Conservation (phyloP, 2,329 filamentous ascomycete genomes). For the Septoria petroselini region DNA sequence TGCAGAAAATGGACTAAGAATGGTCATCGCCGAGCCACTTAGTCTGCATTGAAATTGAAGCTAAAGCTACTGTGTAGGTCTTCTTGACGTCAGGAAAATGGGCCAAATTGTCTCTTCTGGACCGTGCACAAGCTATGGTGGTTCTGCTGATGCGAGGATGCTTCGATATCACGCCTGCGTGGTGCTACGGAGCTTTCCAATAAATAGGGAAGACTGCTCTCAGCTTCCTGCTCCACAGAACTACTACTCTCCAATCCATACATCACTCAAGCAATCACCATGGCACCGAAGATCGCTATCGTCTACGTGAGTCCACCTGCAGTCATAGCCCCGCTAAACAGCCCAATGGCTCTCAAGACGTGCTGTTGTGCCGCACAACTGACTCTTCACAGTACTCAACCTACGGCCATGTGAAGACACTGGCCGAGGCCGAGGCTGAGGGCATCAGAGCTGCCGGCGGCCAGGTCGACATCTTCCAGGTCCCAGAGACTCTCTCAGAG, state of each 20-base stretch:
- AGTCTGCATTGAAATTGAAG: conserved; percentile 6
- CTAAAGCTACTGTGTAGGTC: neutral
- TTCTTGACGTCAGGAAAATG: neutral
- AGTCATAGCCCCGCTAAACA: neutral
- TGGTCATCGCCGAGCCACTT: conserved; percentile 5
- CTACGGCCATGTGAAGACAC: conserved; percentile 68
- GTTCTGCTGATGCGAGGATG: conserved; percentile 10
- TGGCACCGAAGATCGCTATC: conserved; percentile 91
- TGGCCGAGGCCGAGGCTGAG: conserved; percentile 86
- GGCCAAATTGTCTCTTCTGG: neutral
- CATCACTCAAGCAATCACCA: conserved; percentile 43
- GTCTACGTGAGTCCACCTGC: conserved; percentile 65
- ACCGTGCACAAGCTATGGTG: no score
- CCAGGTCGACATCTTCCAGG: conserved; percentile 76
- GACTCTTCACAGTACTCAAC: conserved; percentile 22
- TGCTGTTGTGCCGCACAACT: neutral
- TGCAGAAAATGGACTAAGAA: neutral
- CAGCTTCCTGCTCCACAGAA: neutral
- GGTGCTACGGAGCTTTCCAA: neutral
- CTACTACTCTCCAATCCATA: neutral
- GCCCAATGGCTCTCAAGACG: neutral
- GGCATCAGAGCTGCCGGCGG: conserved; percentile 88
- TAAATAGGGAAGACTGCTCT: neutral
- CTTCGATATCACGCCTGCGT: neutral
- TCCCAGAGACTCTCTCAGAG: conserved; percentile 79